These are phyloP conservation scores for Podila minutissima DNA, from an alignment of 192 early-diverging fungal species.

Conservation along the genomic window DNA sequence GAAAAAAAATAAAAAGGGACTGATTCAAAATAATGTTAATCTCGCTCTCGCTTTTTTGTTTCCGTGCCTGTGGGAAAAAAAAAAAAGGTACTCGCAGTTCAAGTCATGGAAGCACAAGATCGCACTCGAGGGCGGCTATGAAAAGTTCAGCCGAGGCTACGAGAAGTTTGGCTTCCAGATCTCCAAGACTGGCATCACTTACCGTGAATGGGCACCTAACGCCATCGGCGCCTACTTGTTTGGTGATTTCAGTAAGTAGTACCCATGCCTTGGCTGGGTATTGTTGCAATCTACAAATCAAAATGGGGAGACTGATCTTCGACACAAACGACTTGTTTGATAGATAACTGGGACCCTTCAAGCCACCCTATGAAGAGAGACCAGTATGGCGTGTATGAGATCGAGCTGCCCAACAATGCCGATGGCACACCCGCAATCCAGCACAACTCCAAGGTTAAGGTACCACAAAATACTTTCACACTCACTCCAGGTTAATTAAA, in stretches of 20 bases:
- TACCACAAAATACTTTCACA: constrained; percentile 20
- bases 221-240: constrained; percentile 83
- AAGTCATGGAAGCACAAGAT: constrained; percentile 77
- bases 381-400: constrained; percentile 87
- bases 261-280: no score
- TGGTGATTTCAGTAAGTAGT: constrained; percentile 90
- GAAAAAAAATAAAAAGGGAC: not conserved
- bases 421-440: constrained; percentile 75
- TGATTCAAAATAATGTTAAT: not conserved
- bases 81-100: constrained; percentile 62
- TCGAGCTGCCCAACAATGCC: constrained; percentile 69
- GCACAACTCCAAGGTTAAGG: constrained; percentile 91
- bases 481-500: not conserved
- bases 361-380: constrained; percentile 83
- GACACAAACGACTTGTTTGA: not conserved
- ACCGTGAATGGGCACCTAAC: constrained; percentile 96
- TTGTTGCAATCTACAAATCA: no score
- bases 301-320: no score
- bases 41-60: not conserved
- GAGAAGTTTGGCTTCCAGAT: constrained; percentile 85
- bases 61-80: not conserved
- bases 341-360: constrained; percentile 85
- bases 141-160: constrained; percentile 84
- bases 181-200: constrained; percentile 68
- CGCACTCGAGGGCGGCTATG: constrained; percentile 82